phyloP scores from a whole-genome alignment of 768 basidiomycete genomes.

The Crucibulum laeve region DNA sequence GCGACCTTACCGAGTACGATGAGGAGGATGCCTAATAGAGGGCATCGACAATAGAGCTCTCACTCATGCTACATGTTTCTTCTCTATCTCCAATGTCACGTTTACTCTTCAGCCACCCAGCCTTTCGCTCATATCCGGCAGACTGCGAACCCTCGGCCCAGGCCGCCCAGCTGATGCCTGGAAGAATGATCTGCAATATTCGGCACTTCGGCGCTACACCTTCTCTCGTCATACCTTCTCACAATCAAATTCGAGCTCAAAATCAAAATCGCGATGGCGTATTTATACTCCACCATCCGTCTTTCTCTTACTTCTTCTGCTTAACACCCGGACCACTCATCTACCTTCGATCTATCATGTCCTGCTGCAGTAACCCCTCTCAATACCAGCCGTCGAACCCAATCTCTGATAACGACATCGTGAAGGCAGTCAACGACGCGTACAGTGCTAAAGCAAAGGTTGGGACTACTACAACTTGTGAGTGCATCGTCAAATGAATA shows the following conservation, averaged over 20 bases:
- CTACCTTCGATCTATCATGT: neutral
- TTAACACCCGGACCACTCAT: neutral
- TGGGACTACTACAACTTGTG: conserved; percentile 18
- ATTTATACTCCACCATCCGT: neutral
- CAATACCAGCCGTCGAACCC: neutral
- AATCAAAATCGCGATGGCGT: neutral
- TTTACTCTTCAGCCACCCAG: too few species aligned
- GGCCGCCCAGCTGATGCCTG: too few species aligned
- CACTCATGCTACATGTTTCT: too few species aligned
- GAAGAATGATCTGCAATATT: too few species aligned
- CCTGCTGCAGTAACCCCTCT: neutral
- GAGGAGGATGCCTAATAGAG: too few species aligned
- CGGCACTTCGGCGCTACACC: too few species aligned
- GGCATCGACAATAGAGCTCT: too few species aligned
- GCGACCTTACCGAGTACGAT: too few species aligned
- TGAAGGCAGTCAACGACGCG: conserved; percentile 21
- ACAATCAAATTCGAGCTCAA: neutral
- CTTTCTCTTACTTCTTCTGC: neutral
- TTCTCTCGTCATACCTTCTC: neutral
- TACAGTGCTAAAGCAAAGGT: conserved; percentile 27
- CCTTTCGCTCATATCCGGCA: too few species aligned
- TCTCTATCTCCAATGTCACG: too few species aligned
- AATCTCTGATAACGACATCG: conserved; percentile 10
- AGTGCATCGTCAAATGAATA: conserved; percentile 1
- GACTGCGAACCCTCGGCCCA: too few species aligned